Base-by-base conservation (phyloP, 805 yeast genomes). In the Metschnikowia koreensis region DNA sequence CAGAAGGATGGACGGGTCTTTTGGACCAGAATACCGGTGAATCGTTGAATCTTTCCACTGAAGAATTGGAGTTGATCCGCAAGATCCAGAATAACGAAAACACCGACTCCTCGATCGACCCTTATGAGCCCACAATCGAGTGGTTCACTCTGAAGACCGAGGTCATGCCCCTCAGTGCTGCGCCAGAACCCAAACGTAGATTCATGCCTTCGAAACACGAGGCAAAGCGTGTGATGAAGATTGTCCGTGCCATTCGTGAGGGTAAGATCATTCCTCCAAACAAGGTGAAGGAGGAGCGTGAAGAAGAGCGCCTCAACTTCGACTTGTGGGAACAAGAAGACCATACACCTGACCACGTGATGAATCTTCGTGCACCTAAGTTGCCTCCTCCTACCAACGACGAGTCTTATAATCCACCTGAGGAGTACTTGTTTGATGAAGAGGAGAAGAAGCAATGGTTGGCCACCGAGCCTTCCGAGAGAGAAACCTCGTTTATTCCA, bases 1-100 rank as follows among this genome's bases (percentile, higher is more conserved):
- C 99, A 12, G 96, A 89, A 70, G 99, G 99, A 27, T 94, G 98
- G 98, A 94, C 99, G 13, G 99, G 99, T 44, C 77, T 94, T 55
- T 73, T 93, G 55, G 98, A 94, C 69, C 87, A 89, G 63, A 80
- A 84, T 63, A 90, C 98, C 7, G 99, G 99, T 55, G 69, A 83
- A 9, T 78, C 89, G 48, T 79, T 94, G 73, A 91, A 94, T 60
- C 76, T 94, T 57, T 82, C 90, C 7, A 79, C 80, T 48, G 97
- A 93, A 65, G 99, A 94, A 70, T 77, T 92, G 63, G 96, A 92
- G 59, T 79, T 94, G 57, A 89, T 94, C 64, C 79, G 85, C 58
- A 90, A 89, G 66, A 83, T 94, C 62, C 97, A 91, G 70, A 80
- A 77, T 60, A 89, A 93, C 61, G 90, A 90, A 71, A 83, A 82